These are phyloP conservation scores for Trichoderma orchidacearum DNA, from an alignment of 495 filamentous ascomycete species.

Conservation along the genomic window DNA sequence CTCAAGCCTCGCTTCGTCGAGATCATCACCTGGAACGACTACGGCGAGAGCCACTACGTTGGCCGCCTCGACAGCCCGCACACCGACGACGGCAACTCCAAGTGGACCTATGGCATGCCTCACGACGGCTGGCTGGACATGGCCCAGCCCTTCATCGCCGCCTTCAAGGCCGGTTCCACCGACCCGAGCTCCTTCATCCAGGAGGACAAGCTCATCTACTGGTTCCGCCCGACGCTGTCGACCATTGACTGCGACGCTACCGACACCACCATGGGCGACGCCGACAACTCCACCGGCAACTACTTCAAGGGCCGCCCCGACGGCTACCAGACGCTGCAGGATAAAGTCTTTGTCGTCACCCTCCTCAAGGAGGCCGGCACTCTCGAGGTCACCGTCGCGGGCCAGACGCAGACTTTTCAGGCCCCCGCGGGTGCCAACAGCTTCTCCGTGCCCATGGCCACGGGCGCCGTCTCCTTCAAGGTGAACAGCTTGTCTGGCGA, in stretches of 20 bases:
- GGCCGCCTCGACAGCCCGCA: constrained; percentile 33
- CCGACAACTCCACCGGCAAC: constrained; percentile 33
- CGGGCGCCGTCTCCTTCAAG: constrained; percentile 30
- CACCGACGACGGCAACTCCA: constrained; percentile 43
- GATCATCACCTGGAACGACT: constrained; percentile 60
- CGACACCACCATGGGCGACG: constrained; percentile 35
- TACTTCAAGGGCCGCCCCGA: constrained; percentile 45
- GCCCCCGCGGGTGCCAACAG: constrained; percentile 39
- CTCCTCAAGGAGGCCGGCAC: constrained; percentile 35
- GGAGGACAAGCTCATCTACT: constrained; percentile 43
- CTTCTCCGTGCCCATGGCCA: constrained; percentile 25
- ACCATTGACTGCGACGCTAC: constrained; percentile 37
- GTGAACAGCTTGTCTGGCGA: too few species aligned
- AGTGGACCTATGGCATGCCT: constrained; percentile 50
- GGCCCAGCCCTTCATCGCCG: constrained; percentile 44
- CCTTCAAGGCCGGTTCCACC: constrained; percentile 41
- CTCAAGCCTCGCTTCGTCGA: constrained; percentile 42
- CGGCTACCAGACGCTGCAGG: constrained; percentile 37
- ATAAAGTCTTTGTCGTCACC: constrained; percentile 44
- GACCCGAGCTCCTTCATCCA: constrained; percentile 23
- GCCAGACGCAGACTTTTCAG: constrained; percentile 26
- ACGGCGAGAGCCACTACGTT: constrained; percentile 49
- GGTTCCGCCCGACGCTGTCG: constrained; percentile 41
- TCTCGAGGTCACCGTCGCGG: constrained; percentile 35
- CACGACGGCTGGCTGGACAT: constrained; percentile 47